Conservation (phyloP, 2,329 filamentous ascomycete species). For the Hypoxylon sp. region DNA sequence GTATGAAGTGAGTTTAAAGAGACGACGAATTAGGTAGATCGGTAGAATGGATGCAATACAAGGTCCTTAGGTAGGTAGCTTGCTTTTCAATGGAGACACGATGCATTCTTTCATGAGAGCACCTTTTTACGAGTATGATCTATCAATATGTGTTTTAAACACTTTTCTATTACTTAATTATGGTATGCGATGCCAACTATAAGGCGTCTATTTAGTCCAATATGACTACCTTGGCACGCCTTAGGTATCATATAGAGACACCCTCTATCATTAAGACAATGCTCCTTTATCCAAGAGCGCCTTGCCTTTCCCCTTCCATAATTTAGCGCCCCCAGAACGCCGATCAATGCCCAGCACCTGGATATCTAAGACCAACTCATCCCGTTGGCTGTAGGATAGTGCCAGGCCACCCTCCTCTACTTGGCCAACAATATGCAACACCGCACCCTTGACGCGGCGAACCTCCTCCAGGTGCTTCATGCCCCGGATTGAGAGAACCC, state of each 20-base stretch:
- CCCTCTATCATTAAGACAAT: conserved; percentile 16
- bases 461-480: neutral
- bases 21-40: neutral
- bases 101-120: neutral
- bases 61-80: neutral
- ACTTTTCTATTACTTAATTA: conserved; percentile 31
- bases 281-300: conserved; percentile 11
- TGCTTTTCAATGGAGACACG: neutral
- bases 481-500: neutral
- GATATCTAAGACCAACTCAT: neutral
- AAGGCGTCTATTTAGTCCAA: conserved; percentile 4
- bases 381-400: neutral
- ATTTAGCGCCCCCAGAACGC: neutral
- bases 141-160: conserved; percentile 3
- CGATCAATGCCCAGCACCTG: conserved; percentile 10
- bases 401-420: neutral
- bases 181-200: conserved; percentile 24
- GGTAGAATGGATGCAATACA: conserved; percentile 7
- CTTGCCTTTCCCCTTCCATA: conserved; percentile 10
- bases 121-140: neutral
- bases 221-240: conserved; percentile 1
- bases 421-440: conserved; percentile 3
- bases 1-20: neutral
- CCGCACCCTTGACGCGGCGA: conserved; percentile 7
- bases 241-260: conserved; percentile 23